Evolutionary conservation across 192 early-diverging fungal species (phyloP).

Genomic region (Podila clonocystis): DNA sequence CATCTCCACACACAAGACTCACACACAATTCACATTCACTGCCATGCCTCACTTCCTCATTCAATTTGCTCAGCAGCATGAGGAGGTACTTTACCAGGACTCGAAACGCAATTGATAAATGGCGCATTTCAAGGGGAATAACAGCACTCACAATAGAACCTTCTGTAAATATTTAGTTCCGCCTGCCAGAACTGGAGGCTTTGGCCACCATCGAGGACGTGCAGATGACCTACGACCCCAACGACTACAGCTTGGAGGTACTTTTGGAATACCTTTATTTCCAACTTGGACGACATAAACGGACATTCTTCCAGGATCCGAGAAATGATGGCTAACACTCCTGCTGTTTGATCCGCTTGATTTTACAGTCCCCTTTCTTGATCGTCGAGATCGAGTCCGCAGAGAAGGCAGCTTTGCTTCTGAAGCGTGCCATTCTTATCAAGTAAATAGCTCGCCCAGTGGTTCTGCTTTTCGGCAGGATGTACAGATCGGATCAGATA

Average conservation of each 20-base stretch:
- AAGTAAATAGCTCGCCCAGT: constrained; percentile 53
- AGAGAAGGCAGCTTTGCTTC: constrained; percentile 76
- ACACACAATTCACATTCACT: neutral
- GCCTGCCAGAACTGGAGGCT: constrained; percentile 85
- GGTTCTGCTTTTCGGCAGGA: too few species aligned
- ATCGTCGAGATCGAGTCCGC: constrained; percentile 75
- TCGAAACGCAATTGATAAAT: neutral
- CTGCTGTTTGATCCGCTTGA: neutral
- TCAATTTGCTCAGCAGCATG: constrained; percentile 75
- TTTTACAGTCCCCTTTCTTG: constrained; percentile 80
- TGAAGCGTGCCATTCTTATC: constrained; percentile 86
- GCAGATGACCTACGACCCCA: constrained; percentile 66
- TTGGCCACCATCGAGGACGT: constrained; percentile 84
- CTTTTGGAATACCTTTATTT: neutral
- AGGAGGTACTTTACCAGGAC: constrained; percentile 35
- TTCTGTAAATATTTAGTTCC: constrained; percentile 72
- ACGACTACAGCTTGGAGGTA: constrained; percentile 71
- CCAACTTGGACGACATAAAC: neutral
- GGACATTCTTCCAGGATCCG: neutral
- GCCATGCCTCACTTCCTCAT: constrained; percentile 68
- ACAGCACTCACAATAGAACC: neutral
- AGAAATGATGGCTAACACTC: neutral
- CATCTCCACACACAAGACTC: neutral
- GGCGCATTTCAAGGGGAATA: neutral
- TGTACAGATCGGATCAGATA: neutral